phyloP scores from a whole-genome alignment of 768 basidiomycete species.

The Obba rivulosa region DNA sequence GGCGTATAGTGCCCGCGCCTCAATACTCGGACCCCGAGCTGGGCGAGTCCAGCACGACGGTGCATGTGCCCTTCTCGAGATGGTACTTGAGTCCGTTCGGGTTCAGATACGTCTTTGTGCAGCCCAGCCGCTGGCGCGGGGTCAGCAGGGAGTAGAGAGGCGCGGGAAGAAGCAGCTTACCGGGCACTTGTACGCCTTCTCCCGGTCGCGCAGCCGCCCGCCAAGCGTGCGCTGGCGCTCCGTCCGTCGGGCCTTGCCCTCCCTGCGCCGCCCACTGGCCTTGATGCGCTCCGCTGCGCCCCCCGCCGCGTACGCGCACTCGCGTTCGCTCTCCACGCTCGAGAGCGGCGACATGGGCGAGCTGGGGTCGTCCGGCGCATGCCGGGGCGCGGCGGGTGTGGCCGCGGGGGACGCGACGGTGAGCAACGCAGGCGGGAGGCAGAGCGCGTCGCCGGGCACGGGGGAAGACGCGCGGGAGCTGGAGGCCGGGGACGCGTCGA shows the following conservation, averaged over 20 bases:
- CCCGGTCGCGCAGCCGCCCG: conserved; percentile 25
- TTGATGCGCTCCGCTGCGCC: not conserved
- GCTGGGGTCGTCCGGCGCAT: not conserved
- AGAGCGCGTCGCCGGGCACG: conserved; percentile 9
- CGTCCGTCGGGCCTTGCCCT: not conserved
- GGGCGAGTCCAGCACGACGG: conserved; percentile 8
- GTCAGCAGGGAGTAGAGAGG: not conserved
- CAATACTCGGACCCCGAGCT: not conserved
- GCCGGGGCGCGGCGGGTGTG: not conserved
- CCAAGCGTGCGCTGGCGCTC: conserved; percentile 3
- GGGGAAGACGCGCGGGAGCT: conserved; percentile 5
- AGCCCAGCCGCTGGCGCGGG: conserved; percentile 36
- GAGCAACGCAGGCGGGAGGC: conserved; percentile 20
- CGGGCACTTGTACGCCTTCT: conserved; percentile 45
- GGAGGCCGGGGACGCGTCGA: conserved; percentile 5
- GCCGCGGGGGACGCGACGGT: conserved; percentile 10
- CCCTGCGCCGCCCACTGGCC: not conserved
- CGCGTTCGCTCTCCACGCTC: not conserved
- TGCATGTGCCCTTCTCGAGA: conserved; percentile 61
- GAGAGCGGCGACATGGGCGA: not conserved
- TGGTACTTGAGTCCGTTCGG: conserved; percentile 68
- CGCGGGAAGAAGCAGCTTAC: conserved; percentile 30
- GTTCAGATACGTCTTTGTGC: conserved; percentile 61
- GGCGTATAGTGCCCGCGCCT: too few relatives aligned
- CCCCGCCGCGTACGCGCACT: not conserved